Base-by-base conservation (phyloP, 768 basidiomycete genomes). In the Hypsizygus marmoreus region DNA sequence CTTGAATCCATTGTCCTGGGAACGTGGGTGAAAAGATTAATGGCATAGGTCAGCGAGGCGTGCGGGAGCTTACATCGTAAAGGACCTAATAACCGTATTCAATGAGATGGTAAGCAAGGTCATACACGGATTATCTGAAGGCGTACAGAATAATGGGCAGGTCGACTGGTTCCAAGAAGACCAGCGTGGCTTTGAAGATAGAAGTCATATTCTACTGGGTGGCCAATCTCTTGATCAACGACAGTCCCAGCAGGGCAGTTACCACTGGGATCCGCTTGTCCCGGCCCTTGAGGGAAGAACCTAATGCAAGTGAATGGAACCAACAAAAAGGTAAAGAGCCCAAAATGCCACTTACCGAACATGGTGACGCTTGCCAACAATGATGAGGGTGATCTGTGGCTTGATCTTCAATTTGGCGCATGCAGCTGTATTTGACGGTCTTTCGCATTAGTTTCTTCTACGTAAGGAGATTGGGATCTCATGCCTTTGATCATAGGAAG, bases 241-340 rank as follows among this genome's bases (percentile, higher is more conserved):
- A 92, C 86, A 0, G 88, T 88, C 6, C 90, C 90, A 0, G 90
- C 87, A 1, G 76, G 79, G 54, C 81, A 84, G 56, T 92, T 92
- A 2, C 82, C 84, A 45, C 80, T 85, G 41, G 70, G 74, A 53
- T 91, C 89, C 0, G 69, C 78, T 7, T 84, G 77, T 6, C 55
- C 46, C 1, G 44, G 39, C 6, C 39, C 50, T 43, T 60, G 50
- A 13, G 61, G 55, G 33, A 56, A 67, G 44, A 75, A 71, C n/a
- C 71, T 74, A 40, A 40, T 34, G 14, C 2, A 43, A 40, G 7
- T 54, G 45, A 28, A 35, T 32, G 9, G 25, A 36, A 24, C 31
- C 32, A 14, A 13, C 30, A 43, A 35, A 8, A 37, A 32, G 16
- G 31, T 6, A 11, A 4, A 37, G 11, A 22, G 6, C 12, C 12